These are phyloP conservation scores for Hordeum marinum DNA, from an alignment of 176 grass and related monocot species.

Conservation along the genomic window DNA sequence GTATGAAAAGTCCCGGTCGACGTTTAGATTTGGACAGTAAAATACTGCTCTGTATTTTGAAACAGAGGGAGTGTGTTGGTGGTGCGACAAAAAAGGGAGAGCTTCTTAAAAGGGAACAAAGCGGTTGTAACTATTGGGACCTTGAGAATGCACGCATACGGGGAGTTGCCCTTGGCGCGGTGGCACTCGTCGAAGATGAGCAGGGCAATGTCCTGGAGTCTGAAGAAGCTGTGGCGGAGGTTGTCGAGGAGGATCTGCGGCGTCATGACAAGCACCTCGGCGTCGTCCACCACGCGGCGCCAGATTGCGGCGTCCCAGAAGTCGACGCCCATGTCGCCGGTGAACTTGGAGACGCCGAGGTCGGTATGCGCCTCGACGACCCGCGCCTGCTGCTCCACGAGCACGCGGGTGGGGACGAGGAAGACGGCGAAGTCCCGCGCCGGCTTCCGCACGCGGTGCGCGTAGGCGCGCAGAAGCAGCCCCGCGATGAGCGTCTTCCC, in stretches of 20 bases:
- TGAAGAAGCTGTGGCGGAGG: constrained; percentile 59
- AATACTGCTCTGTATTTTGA: neutral
- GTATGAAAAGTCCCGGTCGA: neutral
- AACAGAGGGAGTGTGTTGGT: neutral
- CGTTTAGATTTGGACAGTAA: neutral
- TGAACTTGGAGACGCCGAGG: constrained; percentile 56
- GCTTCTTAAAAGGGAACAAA: neutral
- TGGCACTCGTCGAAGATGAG: constrained; percentile 94
- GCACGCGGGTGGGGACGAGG: constrained; percentile 70
- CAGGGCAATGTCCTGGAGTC: constrained; percentile 48
- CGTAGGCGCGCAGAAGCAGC: constrained; percentile 60
- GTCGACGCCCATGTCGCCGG: constrained; percentile 71
- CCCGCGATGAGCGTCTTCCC: constrained; percentile 90
- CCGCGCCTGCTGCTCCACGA: constrained; percentile 71
- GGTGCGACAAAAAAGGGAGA: neutral
- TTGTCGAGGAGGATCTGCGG: constrained; percentile 82
- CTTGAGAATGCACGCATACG: constrained; percentile 73
- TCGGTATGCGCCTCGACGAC: constrained; percentile 61
- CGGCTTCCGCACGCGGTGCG: constrained; percentile 50
- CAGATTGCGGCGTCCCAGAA: constrained; percentile 42
- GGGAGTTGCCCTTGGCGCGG: constrained; percentile 35
- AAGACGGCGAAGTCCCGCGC: constrained; percentile 50
- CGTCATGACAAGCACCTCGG: constrained; percentile 85
- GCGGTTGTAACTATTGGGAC: constrained; percentile 3
- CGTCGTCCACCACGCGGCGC: constrained; percentile 12